Base-by-base conservation (phyloP, 371 early-diverging fungal species). In the Conidiobolus incongruus region DNA sequence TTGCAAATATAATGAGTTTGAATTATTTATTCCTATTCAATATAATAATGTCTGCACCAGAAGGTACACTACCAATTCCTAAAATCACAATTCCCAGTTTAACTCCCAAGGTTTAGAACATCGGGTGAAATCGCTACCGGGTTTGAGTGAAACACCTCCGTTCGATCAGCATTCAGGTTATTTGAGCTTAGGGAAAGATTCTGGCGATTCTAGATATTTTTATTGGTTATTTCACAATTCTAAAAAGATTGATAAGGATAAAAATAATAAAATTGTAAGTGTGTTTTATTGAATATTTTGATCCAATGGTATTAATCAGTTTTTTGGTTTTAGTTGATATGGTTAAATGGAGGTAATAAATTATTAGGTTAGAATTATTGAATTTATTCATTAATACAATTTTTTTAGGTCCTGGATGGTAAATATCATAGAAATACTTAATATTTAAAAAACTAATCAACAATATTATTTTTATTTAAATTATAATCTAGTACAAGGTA, bases 281-380 rank as follows among this genome's bases (percentile, higher is more conserved):
- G n/a, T n/a, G n/a, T n/a, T 7, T 7, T 19, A 17, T 36, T n/a
- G n/a, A n/a, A n/a, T 35, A 34, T 38, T 30, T 29, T 46, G 29
- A 15, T 31, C 44, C 21, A 47, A 43, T 16, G 6, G 2, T 15
- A 7, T 26, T 26, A 26, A 26, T 19, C 4, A 10, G 23, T 15
- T 20, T 24, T n/a, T 16, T 4, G 10, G 10, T 22, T 17, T 19
- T 56, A 77, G 80, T 60, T 87, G 31, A 65, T 86, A 34, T 87
- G 87, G 87, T 47, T 87, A n/a, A 87, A 87, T 54, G 87, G 87
- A 43, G 83, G 86, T 45, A 55, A 20, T 13, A 23, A 23, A 5
- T 29, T 32, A 19, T 24, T 21, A 33, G n/a, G 13, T 24, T 35
- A 26, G 12, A 11, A 6, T 22, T 6, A 15, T 26, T n/a, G n/a